A percentile compares a stretch with the other conserved stretches of the same genome.
Evolutionary conservation across 2,329 filamentous ascomycete species (phyloP).

Genomic region (Camillea tinctor): DNA sequence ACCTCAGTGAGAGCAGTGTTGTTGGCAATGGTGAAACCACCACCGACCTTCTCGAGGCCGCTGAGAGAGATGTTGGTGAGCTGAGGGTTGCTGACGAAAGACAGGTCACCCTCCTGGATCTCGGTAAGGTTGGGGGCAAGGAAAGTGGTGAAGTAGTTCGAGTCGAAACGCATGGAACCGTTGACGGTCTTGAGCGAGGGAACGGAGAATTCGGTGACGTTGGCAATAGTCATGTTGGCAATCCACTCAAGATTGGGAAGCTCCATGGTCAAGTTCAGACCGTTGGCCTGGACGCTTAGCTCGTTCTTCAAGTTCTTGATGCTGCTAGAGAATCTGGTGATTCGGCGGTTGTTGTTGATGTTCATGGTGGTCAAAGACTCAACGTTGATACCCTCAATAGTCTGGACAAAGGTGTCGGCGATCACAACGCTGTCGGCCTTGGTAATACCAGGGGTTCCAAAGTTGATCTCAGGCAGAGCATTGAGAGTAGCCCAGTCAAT

Average conservation of each 20-base stretch:
- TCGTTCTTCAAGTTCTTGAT: constrained; percentile 71
- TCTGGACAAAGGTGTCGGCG: constrained; percentile 79
- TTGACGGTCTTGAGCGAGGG: constrained; percentile 73
- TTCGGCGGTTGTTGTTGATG: constrained; percentile 86
- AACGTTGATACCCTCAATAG: constrained; percentile 79
- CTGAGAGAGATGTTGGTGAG: constrained; percentile 76
- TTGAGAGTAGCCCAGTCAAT: constrained; percentile 75
- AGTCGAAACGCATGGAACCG: constrained; percentile 80
- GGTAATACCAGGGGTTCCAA: constrained; percentile 58
- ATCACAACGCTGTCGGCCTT: constrained; percentile 70
- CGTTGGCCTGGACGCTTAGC: constrained; percentile 79
- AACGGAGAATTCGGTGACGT: constrained; percentile 71
- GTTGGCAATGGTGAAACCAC: constrained; percentile 82
- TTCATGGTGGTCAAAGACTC: constrained; percentile 68
- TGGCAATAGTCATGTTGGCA: constrained; percentile 78
- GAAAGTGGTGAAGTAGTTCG: constrained; percentile 67
- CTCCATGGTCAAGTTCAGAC: constrained; percentile 64
- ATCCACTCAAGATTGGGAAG: constrained; percentile 79
- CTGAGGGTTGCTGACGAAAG: constrained; percentile 61
- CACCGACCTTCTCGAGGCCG: constrained; percentile 64
- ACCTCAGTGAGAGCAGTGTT: constrained; percentile 73
- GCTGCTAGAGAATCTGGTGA: constrained; percentile 73
- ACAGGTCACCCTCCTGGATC: constrained; percentile 58
- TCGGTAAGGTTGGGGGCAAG: constrained; percentile 68
- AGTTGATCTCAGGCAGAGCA: constrained; percentile 48